Base-by-base conservation (phyloP, 2,329 filamentous ascomycete species). In the Ascochyta clinopodiicola region DNA sequence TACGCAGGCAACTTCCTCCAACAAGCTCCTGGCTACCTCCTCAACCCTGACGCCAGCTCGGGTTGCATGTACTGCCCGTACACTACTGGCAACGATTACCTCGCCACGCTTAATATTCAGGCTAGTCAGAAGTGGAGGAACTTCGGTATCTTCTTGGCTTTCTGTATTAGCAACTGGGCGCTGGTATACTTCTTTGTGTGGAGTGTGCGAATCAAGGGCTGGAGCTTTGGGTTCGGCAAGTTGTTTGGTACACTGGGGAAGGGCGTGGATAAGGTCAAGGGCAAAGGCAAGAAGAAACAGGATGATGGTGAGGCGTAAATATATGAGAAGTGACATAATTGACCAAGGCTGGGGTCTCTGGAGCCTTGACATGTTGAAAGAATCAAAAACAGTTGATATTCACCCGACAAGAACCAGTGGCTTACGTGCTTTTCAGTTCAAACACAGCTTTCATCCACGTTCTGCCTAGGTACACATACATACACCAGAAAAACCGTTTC, bases 151-250 rank as follows among this genome's bases (percentile, higher is more conserved):
- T 90, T 92, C 77, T 63, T 90, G 8, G 86, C 84, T 1, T 92
- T 91, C 70, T 85, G 84, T 47, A 77, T 89, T 13, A 87, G 84
- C 45, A 92, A 91, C 68, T 91, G 86, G 86, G 77, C 82, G 36
- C 73, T 92, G 49, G 88, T 91, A 1, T 90, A 90, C 71, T 90
- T 91, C 75, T 91, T 92, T 69, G 86, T 92, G 52, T 92, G 88
- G 75, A 88, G 85, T 2, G 87, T 91, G 6, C 81, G 89, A 17
- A 84, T 92, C 50, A 82, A 82, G 60, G 84, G 87, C 7, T 92
- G 88, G 88, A 84, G 76, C 21, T 92, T 92, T 73, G 89, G 88
- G 0, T 80, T 91, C 54, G 84, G 84, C 0, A 77, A 75, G 38
- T 24, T 89, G 2, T 87, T 87, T 69, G 77, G 79, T 2, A 61